A percentile compares a stretch with the other conserved stretches of the same genome.
Evolutionary conservation across 148 eudicot genomes (phyloP).

Genomic region (Rhododendron molle): DNA sequence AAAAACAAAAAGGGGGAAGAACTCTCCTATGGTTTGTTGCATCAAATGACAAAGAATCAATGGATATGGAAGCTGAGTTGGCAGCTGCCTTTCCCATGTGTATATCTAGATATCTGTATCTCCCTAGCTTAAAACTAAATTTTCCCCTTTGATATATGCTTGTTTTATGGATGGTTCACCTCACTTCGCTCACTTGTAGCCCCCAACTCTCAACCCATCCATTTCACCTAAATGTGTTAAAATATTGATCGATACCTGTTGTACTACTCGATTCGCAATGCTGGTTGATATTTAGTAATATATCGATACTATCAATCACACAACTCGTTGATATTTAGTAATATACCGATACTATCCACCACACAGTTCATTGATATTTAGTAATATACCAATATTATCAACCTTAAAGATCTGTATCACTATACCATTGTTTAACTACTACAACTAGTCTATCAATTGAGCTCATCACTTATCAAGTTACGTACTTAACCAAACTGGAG

Average conservation of each 20-base stretch:
- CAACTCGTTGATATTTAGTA: background rate
- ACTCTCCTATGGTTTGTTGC: constrained; percentile 30
- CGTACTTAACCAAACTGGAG: background rate
- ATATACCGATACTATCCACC: background rate
- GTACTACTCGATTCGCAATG: constrained; percentile 20
- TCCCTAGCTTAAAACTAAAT: background rate
- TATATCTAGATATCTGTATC: constrained; percentile 1
- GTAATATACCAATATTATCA: background rate
- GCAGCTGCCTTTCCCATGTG: constrained; percentile 24
- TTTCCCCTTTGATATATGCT: background rate
- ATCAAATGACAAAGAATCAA: constrained; percentile 34
- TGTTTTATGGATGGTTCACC: constrained; percentile 18
- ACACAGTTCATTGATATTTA: background rate
- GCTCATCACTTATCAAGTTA: background rate
- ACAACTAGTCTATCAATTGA: background rate
- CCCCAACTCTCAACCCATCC: constrained; percentile 2
- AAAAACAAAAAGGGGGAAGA: background rate
- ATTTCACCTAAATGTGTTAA: constrained; percentile 18
- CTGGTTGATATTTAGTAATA: background rate
- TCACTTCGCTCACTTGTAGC: constrained; percentile 15
- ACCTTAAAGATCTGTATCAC: background rate
- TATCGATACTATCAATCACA: background rate
- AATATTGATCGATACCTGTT: constrained; percentile 6
- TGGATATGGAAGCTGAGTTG: constrained; percentile 36
- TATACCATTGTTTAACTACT: background rate